Base-by-base conservation (phyloP, 108 stramenopile species). In the Nannochloropsis gaditana region DNA sequence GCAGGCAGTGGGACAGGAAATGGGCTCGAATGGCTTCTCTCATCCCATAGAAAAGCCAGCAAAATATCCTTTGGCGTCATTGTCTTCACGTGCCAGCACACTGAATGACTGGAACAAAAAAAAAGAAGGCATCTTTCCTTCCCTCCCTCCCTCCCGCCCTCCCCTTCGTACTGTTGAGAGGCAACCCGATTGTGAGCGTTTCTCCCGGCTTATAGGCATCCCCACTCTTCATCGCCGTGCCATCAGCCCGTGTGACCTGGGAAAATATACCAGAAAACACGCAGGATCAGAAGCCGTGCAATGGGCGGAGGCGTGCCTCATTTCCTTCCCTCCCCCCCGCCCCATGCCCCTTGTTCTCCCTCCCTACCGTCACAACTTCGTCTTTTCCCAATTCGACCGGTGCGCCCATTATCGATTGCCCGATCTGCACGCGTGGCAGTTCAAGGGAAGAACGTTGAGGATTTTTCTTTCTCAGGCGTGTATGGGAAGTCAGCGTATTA, bases 301-400 rank as follows among this genome's bases (percentile, higher is more conserved):
- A 31, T 31, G 31, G 31, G 31, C 31, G 31, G 31, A 31, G 31
- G 31, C 31, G 31, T 31, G 31, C 59, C 59, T 73, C 59, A 15
- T 73, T 73, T 8, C n/a, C 59, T 31, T 73, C 59, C 59, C 8
- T 73, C 2, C 6, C 6, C n/a, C 59, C 59, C 59, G 8, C 59
- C 19, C 59, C n/a, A n/a, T 15, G 59, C n/a, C 19, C 59, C 59
- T 10, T 50, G 10, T 73, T 73, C 59, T 6, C 3, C 6, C 4
- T 73, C 59, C 59, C 19, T 73, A 73, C 59, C 59, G 59, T 73
- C 4, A 73, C 59, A n/a, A 73, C n/a, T n/a, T 73, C 59, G 59
- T 73, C 47, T 15, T 73, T 73, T 15, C n/a, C 15, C 4, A 73
- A n/a, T n/a, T 4, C 59, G 19, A n/a, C 59, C 19, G 4, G 59